These are phyloP conservation scores for Serendipita vermifera DNA, from an alignment of 768 basidiomycete genomes.

Conservation along the genomic window DNA sequence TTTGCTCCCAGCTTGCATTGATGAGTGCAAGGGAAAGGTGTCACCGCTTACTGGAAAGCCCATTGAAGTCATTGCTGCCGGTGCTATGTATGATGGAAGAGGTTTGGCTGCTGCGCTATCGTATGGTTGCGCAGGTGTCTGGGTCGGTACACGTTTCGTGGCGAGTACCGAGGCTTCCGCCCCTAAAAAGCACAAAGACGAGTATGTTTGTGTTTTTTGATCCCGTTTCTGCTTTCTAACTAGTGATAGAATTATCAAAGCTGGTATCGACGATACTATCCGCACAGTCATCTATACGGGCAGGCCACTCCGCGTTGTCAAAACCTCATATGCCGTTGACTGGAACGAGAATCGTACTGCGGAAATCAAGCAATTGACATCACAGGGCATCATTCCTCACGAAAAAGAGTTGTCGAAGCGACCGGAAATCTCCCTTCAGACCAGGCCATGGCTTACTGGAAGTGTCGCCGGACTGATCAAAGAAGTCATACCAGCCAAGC, in stretches of 20 bases:
- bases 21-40: constrained; percentile 59
- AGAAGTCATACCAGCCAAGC: constrained; percentile 69
- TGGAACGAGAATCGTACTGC: constrained; percentile 64
- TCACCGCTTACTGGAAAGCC: constrained; percentile 74
- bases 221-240: not conserved
- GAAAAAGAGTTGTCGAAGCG: constrained; percentile 60
- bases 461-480: constrained; percentile 47
- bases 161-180: constrained; percentile 70
- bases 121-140: constrained; percentile 83
- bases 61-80: constrained; percentile 80
- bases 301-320: constrained; percentile 56
- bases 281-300: constrained; percentile 86
- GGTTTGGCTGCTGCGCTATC: constrained; percentile 75
- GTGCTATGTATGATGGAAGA: constrained; percentile 82
- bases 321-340: constrained; percentile 1
- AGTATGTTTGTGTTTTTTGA: constrained; percentile 21
- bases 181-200: constrained; percentile 74
- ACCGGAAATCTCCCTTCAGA: constrained; percentile 62
- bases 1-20: constrained; percentile 84
- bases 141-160: constrained; percentile 79
- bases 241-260: constrained; percentile 33
- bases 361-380: constrained; percentile 73
- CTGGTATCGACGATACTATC: constrained; percentile 63
- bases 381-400: constrained; percentile 70
- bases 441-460: constrained; percentile 71